Evolutionary conservation across 1,284 basidiomycete genomes (phyloP).

Genomic region (Moesziomyces sp.): DNA sequence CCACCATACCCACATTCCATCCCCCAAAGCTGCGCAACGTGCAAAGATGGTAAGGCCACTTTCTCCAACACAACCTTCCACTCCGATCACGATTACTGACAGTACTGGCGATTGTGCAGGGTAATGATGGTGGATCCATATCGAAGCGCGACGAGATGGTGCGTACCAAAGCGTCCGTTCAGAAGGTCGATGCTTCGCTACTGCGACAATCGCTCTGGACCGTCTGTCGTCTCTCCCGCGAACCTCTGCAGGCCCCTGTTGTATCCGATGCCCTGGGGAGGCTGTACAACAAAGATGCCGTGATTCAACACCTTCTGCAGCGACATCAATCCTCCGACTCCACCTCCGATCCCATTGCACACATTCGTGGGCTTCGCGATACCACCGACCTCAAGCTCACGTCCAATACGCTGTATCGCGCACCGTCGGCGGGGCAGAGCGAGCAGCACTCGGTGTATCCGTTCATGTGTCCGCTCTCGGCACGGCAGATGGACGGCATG

Average conservation of each 20-base stretch:
- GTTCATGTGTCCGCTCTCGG: constrained; percentile 62
- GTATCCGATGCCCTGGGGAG: constrained; percentile 58
- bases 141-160: constrained; percentile 63
- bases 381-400: constrained; percentile 48
- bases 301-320: constrained; percentile 56
- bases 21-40: no score
- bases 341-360: constrained; percentile 21
- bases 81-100: constrained; percentile 4
- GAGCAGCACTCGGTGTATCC: constrained; percentile 28
- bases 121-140: constrained; percentile 66
- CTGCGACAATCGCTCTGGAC: constrained; percentile 57
- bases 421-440: constrained; percentile 19
- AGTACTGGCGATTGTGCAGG: constrained; percentile 27
- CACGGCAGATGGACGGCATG: constrained; percentile 61
- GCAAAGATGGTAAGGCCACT: no score
- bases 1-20: no score
- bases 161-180: constrained; percentile 40
- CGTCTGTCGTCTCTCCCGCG: constrained; percentile 55
- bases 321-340: constrained; percentile 18
- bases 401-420: constrained; percentile 39
- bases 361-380: constrained; percentile 60
- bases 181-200: constrained; percentile 50
- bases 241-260: constrained; percentile 51
- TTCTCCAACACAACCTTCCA: no score
- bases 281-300: constrained; percentile 65